Percentiles rank a stretch among this genome's conserved stretches.
These are phyloP conservation scores for Suillus sp. DNA, from an alignment of 768 basidiomycete genomes.

Conservation along the genomic window DNA sequence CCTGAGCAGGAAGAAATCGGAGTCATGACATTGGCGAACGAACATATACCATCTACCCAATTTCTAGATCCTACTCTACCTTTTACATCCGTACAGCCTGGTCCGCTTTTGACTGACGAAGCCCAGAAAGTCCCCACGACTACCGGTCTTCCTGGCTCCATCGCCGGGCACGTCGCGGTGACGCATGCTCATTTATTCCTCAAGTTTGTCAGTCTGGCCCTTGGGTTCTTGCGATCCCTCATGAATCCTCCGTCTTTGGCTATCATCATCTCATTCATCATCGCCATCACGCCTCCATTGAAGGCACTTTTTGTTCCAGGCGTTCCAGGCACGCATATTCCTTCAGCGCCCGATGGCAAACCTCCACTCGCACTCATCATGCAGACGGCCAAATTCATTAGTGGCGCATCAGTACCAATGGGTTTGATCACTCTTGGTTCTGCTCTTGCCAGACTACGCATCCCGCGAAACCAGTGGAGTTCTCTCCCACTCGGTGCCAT, in stretches of 20 bases:
- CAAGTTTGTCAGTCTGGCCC: conserved; percentile 1
- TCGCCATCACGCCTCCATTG: conserved; percentile 56
- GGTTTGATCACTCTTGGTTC: conserved; percentile 65
- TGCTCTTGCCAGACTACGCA: conserved; percentile 56
- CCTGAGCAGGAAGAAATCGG: background rate
- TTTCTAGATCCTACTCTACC: background rate
- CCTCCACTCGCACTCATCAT: conserved; percentile 66
- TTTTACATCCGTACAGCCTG: background rate
- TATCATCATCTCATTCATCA: conserved; percentile 55
- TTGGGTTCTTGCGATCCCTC: conserved; percentile 38
- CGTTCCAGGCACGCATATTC: conserved; percentile 45
- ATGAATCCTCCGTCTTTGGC: conserved; percentile 52
- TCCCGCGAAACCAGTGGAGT: conserved; percentile 50
- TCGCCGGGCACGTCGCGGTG: background rate
- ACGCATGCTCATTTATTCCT: conserved; percentile 5
- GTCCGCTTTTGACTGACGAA: conserved; percentile 1
- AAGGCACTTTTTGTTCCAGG: conserved; percentile 59
- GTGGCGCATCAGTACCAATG: conserved; percentile 63
- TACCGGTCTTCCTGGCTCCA: background rate
- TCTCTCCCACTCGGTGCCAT: conserved; percentile 56
- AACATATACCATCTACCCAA: background rate
- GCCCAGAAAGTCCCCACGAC: background rate
- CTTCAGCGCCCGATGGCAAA: conserved; percentile 61
- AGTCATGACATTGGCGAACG: background rate
- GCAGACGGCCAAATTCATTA: conserved; percentile 59